Evolutionary conservation across 108 stramenopile genomes (phyloP).

Genomic region (Nannochloropsis granulata): DNA sequence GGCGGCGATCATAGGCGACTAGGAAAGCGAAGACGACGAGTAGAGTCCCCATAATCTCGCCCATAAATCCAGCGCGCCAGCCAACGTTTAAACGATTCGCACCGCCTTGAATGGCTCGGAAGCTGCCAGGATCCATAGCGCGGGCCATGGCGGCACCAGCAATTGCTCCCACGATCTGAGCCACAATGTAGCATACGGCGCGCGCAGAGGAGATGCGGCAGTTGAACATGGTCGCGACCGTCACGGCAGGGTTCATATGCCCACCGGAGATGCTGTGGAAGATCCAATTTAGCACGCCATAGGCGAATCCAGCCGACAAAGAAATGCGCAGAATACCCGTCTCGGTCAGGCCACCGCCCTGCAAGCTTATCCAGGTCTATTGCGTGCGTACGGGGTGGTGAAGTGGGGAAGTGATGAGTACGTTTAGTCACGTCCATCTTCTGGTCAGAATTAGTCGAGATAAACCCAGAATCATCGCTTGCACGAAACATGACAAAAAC

Average conservation of each 20-base stretch:
- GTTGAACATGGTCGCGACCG: not conserved
- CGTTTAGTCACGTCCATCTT: too few relatives aligned
- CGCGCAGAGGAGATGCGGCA: not conserved
- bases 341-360: not conserved
- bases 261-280: not conserved
- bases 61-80: not conserved
- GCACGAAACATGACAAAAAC: too few relatives aligned
- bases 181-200: not conserved
- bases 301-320: not conserved
- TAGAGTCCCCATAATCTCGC: not conserved
- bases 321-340: not conserved
- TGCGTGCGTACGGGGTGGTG: too few relatives aligned
- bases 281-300: not conserved
- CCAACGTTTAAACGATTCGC: not conserved
- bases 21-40: not conserved
- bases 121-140: not conserved
- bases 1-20: not conserved
- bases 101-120: not conserved
- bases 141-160: not conserved
- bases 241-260: not conserved
- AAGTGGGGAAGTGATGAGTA: too few relatives aligned
- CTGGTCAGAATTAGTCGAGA: too few relatives aligned
- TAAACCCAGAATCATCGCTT: too few relatives aligned
- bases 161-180: not conserved
- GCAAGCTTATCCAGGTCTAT: not conserved